Conservation (phyloP, 345 rosid species). For the Linum usitatissimum region DNA sequence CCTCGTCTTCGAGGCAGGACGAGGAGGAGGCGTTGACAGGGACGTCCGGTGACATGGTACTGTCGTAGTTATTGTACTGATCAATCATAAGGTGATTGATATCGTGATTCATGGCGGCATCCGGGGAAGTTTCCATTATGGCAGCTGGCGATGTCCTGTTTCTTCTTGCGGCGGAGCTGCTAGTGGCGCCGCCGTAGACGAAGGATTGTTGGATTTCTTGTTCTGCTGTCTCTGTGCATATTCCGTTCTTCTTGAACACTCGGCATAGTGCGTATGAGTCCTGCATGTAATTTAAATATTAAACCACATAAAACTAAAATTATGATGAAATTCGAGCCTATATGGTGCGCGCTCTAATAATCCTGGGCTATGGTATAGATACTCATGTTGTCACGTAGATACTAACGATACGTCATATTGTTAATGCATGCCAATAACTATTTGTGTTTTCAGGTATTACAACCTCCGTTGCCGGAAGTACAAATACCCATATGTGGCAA, state of each 20-base stretch:
- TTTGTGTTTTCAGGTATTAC: too few relatives aligned
- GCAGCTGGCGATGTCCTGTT: slow-evolving; percentile 16
- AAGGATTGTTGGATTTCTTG: slow-evolving; percentile 40
- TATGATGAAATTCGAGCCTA: too few relatives aligned
- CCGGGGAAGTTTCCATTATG: slow-evolving; percentile 33
- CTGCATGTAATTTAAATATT: slow-evolving; percentile 16
- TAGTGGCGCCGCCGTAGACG: slow-evolving; percentile 4
- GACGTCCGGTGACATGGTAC: slow-evolving; percentile 64
- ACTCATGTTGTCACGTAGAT: too few relatives aligned
- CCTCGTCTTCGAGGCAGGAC: slow-evolving; percentile 50
- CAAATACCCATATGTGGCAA: too few relatives aligned
- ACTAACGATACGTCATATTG: too few relatives aligned
- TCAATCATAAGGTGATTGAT: slow-evolving; percentile 2
- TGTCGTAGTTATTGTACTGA: slow-evolving; percentile 34
- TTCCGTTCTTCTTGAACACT: slow-evolving; percentile 87
- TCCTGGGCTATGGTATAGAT: too few relatives aligned
- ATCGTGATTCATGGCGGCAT: neutral
- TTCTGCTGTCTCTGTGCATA: slow-evolving; percentile 49
- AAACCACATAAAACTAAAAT: too few relatives aligned
- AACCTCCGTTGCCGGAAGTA: too few relatives aligned
- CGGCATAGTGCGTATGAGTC: slow-evolving; percentile 89
- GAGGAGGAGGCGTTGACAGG: slow-evolving; percentile 31
- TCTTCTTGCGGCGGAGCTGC: neutral
- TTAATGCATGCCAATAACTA: too few relatives aligned
- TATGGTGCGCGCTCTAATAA: too few relatives aligned